phyloP scores from a whole-genome alignment of 345 rosid genomes.

The Lepidium aucheri region DNA sequence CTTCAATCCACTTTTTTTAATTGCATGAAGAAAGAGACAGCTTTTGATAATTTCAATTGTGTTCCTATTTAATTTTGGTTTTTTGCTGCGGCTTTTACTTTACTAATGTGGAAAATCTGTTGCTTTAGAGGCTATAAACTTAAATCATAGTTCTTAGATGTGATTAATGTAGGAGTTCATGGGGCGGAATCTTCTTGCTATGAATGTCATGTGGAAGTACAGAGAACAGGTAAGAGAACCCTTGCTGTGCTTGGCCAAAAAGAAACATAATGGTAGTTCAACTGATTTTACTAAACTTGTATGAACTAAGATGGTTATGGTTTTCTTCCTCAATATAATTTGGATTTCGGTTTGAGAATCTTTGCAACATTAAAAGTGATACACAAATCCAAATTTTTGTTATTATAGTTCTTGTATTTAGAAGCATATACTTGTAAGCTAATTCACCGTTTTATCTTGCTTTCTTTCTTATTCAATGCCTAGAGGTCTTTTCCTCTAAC shows the following conservation, averaged over 20 bases:
- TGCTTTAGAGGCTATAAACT: neutral
- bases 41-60: neutral
- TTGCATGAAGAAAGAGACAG: neutral
- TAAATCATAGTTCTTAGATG: constrained; percentile 12
- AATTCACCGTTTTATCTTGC: neutral
- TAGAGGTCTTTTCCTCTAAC: constrained; percentile 93
- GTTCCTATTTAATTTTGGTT: neutral
- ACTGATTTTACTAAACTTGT: neutral
- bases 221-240: constrained; percentile 66
- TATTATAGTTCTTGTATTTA: neutral
- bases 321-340: neutral
- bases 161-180: constrained; percentile 73
- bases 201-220: constrained; percentile 99
- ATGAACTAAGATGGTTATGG: neutral
- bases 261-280: neutral
- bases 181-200: constrained; percentile 90
- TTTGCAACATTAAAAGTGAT: neutral
- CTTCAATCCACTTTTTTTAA: neutral
- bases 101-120: neutral
- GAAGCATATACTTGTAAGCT: constrained; percentile 9
- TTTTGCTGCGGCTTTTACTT: neutral
- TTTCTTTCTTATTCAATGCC: constrained; percentile 1
- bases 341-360: neutral
- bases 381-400: neutral
- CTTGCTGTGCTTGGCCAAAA: neutral